Evolutionary conservation across 345 rosid genomes (phyloP).

Genomic region (Crucihimalaya himalaica): DNA sequence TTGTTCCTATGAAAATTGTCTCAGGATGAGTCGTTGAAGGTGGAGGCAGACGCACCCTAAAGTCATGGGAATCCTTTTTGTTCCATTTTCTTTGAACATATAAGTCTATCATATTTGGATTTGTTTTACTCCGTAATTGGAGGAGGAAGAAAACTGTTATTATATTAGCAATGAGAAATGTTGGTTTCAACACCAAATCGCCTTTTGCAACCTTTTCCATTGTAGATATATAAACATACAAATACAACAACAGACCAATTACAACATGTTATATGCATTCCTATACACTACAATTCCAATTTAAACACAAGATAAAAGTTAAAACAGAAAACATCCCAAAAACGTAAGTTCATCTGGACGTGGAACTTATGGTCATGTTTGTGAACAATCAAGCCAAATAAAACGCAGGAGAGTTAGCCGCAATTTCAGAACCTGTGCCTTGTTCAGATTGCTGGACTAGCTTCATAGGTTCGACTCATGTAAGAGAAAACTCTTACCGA

Average conservation of each 20-base stretch:
- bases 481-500: conserved; percentile 33
- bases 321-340: not conserved
- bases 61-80: conserved; percentile 19
- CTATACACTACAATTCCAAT: conserved; percentile 11
- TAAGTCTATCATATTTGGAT: not conserved
- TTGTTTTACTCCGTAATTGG: conserved; percentile 11
- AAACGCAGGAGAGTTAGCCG: not conserved
- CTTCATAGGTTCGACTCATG: not conserved
- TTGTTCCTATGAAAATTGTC: not conserved
- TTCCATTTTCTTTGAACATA: not conserved
- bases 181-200: too few relatives aligned
- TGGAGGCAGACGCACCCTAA: conserved; percentile 11
- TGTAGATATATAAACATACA: not conserved
- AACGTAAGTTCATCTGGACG: not conserved
- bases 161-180: not conserved
- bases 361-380: conserved; percentile 6
- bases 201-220: not conserved
- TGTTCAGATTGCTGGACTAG: conserved; percentile 9
- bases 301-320: not conserved
- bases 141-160: not conserved
- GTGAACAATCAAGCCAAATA: conserved; percentile 3
- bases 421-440: not conserved
- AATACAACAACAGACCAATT: conserved; percentile 5
- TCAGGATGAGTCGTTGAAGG: conserved; percentile 36
- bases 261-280: conserved; percentile 18